phyloP scores from a whole-genome alignment of 768 basidiomycete species.

The Trametes punicea region DNA sequence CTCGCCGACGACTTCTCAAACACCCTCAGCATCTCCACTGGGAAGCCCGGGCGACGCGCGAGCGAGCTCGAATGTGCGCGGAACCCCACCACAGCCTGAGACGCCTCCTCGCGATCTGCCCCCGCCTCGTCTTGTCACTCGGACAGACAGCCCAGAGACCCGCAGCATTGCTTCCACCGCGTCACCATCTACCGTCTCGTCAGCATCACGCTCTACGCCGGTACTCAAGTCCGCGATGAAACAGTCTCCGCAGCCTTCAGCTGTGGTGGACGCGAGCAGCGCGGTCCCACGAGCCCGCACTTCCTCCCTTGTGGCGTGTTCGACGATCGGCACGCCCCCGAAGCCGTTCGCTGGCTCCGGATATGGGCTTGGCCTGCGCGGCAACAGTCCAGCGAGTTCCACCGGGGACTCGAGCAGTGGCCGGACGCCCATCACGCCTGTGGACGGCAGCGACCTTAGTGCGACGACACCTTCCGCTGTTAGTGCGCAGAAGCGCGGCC shows the following conservation, averaged over 20 bases:
- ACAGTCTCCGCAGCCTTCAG: slow-evolving; percentile 4
- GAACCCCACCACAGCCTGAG: neutral
- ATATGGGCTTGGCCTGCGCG: slow-evolving; percentile 28
- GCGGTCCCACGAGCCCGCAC: slow-evolving; percentile 3
- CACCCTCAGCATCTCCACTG: slow-evolving; percentile 7
- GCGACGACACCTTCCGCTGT: slow-evolving; percentile 21
- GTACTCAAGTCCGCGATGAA: slow-evolving; percentile 15
- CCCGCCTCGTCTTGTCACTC: neutral
- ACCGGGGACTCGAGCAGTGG: slow-evolving; percentile 84
- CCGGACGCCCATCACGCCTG: slow-evolving; percentile 69
- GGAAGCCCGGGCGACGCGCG: slow-evolving; percentile 3
- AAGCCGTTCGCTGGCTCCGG: slow-evolving; percentile 52
- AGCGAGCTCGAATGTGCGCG: slow-evolving; percentile 8
- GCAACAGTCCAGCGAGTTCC: slow-evolving; percentile 79
- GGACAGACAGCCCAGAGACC: neutral
- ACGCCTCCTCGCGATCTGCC: slow-evolving; percentile 1
- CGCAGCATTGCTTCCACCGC: neutral
- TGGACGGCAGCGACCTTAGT: slow-evolving; percentile 67
- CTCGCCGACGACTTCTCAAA: slow-evolving; percentile 1
- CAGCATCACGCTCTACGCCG: neutral
- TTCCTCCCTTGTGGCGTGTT: slow-evolving; percentile 3
- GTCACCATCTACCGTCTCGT: neutral
- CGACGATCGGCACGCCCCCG: slow-evolving; percentile 18
- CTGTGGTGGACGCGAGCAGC: neutral
- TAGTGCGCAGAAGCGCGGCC: slow-evolving; percentile 27